These are phyloP conservation scores for Dactylellina cionopaga DNA, from an alignment of 2,329 filamentous ascomycete genomes.

Conservation along the genomic window DNA sequence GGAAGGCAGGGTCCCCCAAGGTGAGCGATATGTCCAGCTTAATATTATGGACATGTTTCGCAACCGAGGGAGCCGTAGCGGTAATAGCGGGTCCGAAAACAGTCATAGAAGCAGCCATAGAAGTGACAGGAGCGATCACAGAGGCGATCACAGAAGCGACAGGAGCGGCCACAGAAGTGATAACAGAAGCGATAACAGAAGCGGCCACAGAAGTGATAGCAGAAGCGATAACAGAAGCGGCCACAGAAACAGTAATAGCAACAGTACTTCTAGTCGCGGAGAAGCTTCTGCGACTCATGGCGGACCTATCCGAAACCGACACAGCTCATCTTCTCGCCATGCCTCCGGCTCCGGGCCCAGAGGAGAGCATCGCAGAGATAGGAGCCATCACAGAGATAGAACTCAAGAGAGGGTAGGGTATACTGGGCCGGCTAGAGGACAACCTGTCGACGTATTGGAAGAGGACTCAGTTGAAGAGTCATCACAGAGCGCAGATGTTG, in stretches of 20 bases:
- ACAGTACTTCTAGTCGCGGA: neutral
- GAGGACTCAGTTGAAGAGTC: neutral
- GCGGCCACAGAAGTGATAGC: constrained; percentile 56
- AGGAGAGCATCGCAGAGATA: neutral
- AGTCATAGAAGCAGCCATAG: constrained; percentile 36
- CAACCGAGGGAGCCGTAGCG: constrained; percentile 37
- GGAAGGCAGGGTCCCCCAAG: constrained; percentile 31
- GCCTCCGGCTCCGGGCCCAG: constrained; percentile 3
- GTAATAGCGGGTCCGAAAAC: constrained; percentile 56
- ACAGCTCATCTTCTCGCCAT: constrained; percentile 2
- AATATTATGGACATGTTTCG: constrained; percentile 50
- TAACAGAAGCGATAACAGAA: constrained; percentile 56
- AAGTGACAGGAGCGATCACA: constrained; percentile 51
- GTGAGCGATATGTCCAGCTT: constrained; percentile 49
- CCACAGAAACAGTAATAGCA: constrained; percentile 37
- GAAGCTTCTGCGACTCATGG: constrained; percentile 41
- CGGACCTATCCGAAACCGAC: constrained; percentile 22
- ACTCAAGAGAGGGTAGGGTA: neutral
- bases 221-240: constrained; percentile 32
- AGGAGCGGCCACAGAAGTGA: constrained; percentile 7
- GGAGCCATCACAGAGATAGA: neutral
- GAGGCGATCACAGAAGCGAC: neutral
- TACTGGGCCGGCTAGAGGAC: constrained; percentile 7
- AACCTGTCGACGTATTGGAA: constrained; percentile 14
- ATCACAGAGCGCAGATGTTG: constrained; percentile 1